These are phyloP conservation scores for Viola odorata DNA, from an alignment of 345 rosid species.

Conservation along the genomic window DNA sequence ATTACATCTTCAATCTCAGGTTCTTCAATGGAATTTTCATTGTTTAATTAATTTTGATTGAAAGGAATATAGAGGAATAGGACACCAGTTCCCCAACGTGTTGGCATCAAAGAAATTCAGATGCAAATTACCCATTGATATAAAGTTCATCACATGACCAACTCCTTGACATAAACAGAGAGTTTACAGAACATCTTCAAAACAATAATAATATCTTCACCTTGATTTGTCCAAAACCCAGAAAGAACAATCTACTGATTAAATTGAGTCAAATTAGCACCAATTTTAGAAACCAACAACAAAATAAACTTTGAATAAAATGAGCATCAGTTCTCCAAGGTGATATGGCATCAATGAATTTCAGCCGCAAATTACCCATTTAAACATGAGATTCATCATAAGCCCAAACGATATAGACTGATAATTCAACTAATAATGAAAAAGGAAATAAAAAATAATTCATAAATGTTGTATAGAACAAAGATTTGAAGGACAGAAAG, in stretches of 20 bases:
- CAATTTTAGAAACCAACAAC: no score
- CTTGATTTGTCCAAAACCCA: no score
- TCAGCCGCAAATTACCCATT: slow-evolving; percentile 55
- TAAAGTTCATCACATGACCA: slow-evolving; percentile 5
- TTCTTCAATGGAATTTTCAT: no score
- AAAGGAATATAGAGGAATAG: neutral
- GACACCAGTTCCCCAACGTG: slow-evolving; percentile 8
- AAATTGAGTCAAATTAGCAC: no score
- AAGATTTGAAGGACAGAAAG: neutral
- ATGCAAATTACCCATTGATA: slow-evolving; percentile 7
- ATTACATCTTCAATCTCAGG: no score
- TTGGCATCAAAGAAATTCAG: slow-evolving; percentile 4
- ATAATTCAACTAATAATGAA: no score
- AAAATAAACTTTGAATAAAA: neutral
- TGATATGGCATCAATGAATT: slow-evolving; percentile 40
- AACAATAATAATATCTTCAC: neutral
- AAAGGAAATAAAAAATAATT: neutral
- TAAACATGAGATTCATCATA: slow-evolving; percentile 26
- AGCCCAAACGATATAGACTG: slow-evolving; percentile 10
- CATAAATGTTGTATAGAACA: no score
- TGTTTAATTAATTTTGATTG: no score
- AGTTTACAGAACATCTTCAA: neutral
- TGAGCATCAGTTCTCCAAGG: slow-evolving; percentile 55
- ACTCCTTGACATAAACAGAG: neutral
- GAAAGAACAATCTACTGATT: no score